These are phyloP conservation scores for Neurospora sp. DNA, from an alignment of 495 filamentous ascomycete genomes.

Conservation along the genomic window DNA sequence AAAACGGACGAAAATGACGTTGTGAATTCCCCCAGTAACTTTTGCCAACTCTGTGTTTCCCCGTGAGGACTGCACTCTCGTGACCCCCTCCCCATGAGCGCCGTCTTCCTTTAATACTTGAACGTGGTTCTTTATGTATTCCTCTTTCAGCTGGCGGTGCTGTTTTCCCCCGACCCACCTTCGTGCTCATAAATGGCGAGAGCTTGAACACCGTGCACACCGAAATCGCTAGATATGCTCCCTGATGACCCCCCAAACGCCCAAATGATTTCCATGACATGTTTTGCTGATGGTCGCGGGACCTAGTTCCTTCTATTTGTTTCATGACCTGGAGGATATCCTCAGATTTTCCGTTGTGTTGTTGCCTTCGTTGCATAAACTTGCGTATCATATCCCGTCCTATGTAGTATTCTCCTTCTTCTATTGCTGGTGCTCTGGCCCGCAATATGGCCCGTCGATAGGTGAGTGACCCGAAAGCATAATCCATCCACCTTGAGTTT, in stretches of 20 bases:
- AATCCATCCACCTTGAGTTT: neutral
- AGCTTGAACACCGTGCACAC: neutral
- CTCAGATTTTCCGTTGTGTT: neutral
- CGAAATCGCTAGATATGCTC: neutral
- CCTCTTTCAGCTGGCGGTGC: slow-evolving; percentile 1
- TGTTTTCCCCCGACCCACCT: slow-evolving; percentile 3
- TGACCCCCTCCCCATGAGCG: neutral
- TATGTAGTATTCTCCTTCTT: neutral
- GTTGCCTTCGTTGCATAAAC: neutral
- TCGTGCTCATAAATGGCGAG: neutral
- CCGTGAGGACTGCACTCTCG: neutral
- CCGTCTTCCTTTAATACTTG: neutral
- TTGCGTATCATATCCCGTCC: neutral
- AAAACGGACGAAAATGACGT: neutral
- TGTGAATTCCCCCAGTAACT: neutral
- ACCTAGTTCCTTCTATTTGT: neutral
- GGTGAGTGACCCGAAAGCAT: neutral
- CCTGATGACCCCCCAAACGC: neutral
- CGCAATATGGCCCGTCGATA: neutral
- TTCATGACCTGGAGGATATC: neutral
- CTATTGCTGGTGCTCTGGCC: neutral
- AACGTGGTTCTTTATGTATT: neutral
- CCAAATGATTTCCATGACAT: neutral
- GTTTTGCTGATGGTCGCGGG: neutral
- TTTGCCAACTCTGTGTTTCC: neutral